phyloP scores from a whole-genome alignment of 169 alveolate genomes.

The Plasmodium coatneyi region DNA sequence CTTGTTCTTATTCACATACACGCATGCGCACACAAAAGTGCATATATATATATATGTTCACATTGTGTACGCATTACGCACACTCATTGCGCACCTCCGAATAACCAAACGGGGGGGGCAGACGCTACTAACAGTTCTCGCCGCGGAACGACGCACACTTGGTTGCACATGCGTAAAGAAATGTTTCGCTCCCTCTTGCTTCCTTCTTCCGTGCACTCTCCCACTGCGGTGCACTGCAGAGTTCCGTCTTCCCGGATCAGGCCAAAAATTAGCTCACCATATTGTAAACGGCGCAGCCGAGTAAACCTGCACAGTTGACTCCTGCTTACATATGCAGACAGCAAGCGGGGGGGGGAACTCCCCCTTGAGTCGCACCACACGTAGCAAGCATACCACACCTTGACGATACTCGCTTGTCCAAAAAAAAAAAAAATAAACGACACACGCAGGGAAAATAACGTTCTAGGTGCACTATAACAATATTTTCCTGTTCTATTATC shows the following conservation, averaged over 20 bases:
- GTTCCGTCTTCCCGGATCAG: not conserved
- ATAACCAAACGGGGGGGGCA: not conserved
- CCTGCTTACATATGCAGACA: not conserved
- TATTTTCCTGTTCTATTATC: not conserved
- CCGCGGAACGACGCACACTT: not conserved
- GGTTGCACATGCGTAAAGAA: not conserved
- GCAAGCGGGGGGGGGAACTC: not conserved
- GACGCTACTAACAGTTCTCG: not conserved
- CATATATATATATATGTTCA: not conserved
- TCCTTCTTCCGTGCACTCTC: not conserved
- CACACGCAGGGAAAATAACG: not conserved
- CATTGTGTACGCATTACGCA: not conserved
- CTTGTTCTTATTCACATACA: not conserved
- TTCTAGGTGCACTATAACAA: conserved; percentile 1
- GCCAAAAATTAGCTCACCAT: not conserved
- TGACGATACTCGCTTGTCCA: not conserved
- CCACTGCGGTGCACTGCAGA: not conserved
- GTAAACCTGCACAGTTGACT: not conserved
- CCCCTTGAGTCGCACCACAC: not conserved
- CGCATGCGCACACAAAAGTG: not conserved
- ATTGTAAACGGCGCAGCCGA: not conserved
- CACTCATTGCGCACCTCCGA: not conserved
- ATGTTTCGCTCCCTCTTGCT: not conserved
- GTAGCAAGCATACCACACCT: not conserved
- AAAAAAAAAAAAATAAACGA: not conserved